Conservation (phyloP, 2,329 filamentous ascomycete genomes). For the Metarhizium sp. region DNA sequence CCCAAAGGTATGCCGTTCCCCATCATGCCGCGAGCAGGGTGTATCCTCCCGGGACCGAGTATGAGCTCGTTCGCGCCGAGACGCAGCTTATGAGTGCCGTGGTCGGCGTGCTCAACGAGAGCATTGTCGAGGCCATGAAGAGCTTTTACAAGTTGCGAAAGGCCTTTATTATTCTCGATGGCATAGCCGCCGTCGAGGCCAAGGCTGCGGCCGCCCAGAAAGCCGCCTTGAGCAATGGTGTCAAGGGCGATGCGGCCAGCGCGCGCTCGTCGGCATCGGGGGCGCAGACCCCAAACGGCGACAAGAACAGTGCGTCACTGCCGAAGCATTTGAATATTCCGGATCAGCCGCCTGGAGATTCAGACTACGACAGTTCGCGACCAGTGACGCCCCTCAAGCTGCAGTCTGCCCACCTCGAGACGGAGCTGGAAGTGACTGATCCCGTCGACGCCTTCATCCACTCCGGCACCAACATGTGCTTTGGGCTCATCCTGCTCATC, state of each 20-base stretch:
- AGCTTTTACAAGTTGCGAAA: slow-evolving; percentile 90
- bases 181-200: slow-evolving; percentile 66
- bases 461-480: slow-evolving; percentile 81
- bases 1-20: slow-evolving; percentile 46
- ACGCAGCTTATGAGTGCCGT: slow-evolving; percentile 84
- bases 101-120: slow-evolving; percentile 84
- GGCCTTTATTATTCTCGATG: slow-evolving; percentile 74
- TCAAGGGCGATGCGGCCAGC: slow-evolving; percentile 26
- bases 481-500: slow-evolving; percentile 74
- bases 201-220: slow-evolving; percentile 33
- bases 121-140: slow-evolving; percentile 79
- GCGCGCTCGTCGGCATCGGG: slow-evolving; percentile 37
- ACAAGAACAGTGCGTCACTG: slow-evolving; percentile 8
- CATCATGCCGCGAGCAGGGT: slow-evolving; percentile 36
- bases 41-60: slow-evolving; percentile 81
- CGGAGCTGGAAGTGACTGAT: slow-evolving; percentile 54
- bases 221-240: slow-evolving; percentile 5
- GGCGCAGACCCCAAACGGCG: slow-evolving; percentile 29
- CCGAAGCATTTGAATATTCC: slow-evolving; percentile 12
- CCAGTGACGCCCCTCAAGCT: slow-evolving; percentile 12
- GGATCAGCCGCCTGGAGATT: slow-evolving; percentile 11
- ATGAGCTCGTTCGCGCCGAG: slow-evolving; percentile 73
- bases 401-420: slow-evolving; percentile 41
- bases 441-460: slow-evolving; percentile 83
- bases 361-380: slow-evolving; percentile 5